Evolutionary conservation across 2,329 filamentous ascomycete genomes (phyloP), one percentile per base, ranked within the genome.

Genomic region (Simplicillium aogashimaense): DNA sequence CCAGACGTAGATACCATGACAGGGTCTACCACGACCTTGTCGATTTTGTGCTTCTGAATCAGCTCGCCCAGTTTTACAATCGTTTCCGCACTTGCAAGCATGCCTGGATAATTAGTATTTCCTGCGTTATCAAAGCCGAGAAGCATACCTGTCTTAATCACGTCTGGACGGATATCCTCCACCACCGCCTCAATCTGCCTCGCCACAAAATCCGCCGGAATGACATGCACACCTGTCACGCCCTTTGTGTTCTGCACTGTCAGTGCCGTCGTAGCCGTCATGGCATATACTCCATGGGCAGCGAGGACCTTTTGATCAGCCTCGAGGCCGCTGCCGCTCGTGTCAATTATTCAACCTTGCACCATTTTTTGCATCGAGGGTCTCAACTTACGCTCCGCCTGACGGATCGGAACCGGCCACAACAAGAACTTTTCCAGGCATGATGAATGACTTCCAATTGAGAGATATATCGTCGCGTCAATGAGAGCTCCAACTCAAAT

Each of bases 171-270:
- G 45, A 97, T 76, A 63, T 97, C 92, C 35, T 80, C 79, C 37
- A 94, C 69, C 29, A 83, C 86, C 17, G 85, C 83, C 63, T 90
- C 81, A 44, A 97, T 88, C 62, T 94, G 86, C 66, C 86, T 85
- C 48, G 70, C 70, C 17, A 95, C 78, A 59, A 97, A 95, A 4
- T 72, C 69, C 0, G 85, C 69, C 0, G 90, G 90, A 7, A 85
- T 76, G 41, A 83, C 66, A 54, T 95, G 86, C 38, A 97, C 86
- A 47, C 74, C 86, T 45, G 78, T 70, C 12, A 97, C 88, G 4
- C 87, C 87, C 39, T 76, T 71, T 0, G 92, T 98, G 61, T 97
- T 95, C 57, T 97, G 92, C 13, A 87, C 89, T n/a, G 92, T 98
- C 55, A 98, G 67, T 15, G 90, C 90, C 12, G 90, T 94, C 9